These are phyloP conservation scores for Amaranthus hypochondriacus DNA, from an alignment of 148 eudicot species.

Conservation along the genomic window DNA sequence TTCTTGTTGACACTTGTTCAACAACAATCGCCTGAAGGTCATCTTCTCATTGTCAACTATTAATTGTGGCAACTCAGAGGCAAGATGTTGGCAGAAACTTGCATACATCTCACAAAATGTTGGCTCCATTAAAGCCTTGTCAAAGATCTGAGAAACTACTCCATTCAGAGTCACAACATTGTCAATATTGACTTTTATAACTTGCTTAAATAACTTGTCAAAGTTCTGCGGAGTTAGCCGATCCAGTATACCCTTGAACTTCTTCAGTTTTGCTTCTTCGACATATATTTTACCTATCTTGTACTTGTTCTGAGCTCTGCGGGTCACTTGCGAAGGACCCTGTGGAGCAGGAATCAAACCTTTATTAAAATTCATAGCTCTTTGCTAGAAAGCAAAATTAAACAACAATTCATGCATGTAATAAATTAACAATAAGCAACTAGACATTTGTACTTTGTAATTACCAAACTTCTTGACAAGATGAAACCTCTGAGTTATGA, in stretches of 20 bases:
- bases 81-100: slow-evolving; percentile 60
- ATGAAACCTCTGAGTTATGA: background rate
- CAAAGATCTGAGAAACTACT: slow-evolving; percentile 68
- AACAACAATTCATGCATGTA: background rate
- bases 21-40: slow-evolving; percentile 73
- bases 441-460: background rate
- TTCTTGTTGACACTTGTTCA: slow-evolving; percentile 79
- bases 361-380: slow-evolving; percentile 49
- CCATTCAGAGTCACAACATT: slow-evolving; percentile 55
- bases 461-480: slow-evolving; percentile 1
- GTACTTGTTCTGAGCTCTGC: slow-evolving; percentile 79
- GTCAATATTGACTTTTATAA: slow-evolving; percentile 71
- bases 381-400: slow-evolving; percentile 18
- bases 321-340: slow-evolving; percentile 52
- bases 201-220: slow-evolving; percentile 34
- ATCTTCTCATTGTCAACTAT: slow-evolving; percentile 61
- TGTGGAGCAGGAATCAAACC: slow-evolving; percentile 73
- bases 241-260: slow-evolving; percentile 63
- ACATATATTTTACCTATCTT: slow-evolving; percentile 69
- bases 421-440: background rate
- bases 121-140: slow-evolving; percentile 34
- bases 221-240: slow-evolving; percentile 72
- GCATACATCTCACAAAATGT: slow-evolving; percentile 93
- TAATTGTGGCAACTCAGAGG: slow-evolving; percentile 58
- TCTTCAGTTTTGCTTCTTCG: slow-evolving; percentile 78